Evolutionary conservation across 1,284 basidiomycete species (phyloP), one percentile per base, ranked within the genome.

Genomic region (Ganoderma leucocontextum): DNA sequence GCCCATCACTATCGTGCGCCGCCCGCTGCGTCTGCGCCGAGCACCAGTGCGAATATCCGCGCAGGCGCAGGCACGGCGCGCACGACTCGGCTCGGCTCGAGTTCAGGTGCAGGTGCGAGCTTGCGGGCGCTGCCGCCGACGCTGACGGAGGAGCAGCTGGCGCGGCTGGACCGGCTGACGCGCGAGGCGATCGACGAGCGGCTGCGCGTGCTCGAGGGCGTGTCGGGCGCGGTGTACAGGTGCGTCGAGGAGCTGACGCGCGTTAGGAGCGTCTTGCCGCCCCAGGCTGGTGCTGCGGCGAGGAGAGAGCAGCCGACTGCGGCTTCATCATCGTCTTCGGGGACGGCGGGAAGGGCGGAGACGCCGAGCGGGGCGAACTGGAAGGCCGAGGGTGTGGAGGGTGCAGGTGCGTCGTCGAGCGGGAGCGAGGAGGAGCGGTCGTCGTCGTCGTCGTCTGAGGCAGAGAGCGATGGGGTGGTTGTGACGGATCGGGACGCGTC

Each of bases 151-250:
- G 85, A 85, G 65, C 91, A 91, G 75, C 82, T 93, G 39, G 80
- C 80, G 29, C 77, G 83, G 42, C 80, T 93, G 77, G 92, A 94
- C 72, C 80, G 76, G 42, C 76, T 91, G 38, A 93, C 92, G 25
- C 83, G 93, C 60, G 91, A 93, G 73, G 91, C 91, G 4, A 92
- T 97, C 60, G 93, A 96, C 71, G 93, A 95, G 78, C 86, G 95
- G 66, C 80, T 97, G 68, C 83, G 89, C 53, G 86, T 94, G 35
- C 80, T 97, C 36, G 91, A 94, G 79, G 86, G 88, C 39, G 90
- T 96, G 38, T 93, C 93, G 60, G 83, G 83, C 39, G 85, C 88
- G 13, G 83, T 95, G 15, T 88, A 87, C 77, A 83, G 85, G 22
- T 91, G 93, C 72, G 86, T 94, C 62, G 91, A 93, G 75, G 94